Base-by-base conservation (phyloP, 1,284 basidiomycete genomes). In the Sanghuangporus sanghuang region DNA sequence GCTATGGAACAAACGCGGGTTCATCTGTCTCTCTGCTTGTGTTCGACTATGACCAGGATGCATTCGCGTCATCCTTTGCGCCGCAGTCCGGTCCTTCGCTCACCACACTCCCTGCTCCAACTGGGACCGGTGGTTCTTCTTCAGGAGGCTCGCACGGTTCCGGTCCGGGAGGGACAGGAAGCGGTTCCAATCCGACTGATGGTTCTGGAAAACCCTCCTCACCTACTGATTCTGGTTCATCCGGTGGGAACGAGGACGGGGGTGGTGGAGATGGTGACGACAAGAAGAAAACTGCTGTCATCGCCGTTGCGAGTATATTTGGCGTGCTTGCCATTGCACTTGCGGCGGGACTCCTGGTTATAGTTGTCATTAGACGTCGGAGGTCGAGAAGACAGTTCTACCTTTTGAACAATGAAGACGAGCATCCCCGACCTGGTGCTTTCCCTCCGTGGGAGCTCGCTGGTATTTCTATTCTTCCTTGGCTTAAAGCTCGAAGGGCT, bases 271-370 rank as follows among this genome's bases (percentile, higher is more conserved):
- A 35, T 14, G 21, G 21, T 8, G 55, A 36, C 16, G 27, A 27
- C 12, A 63, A 67, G 12, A 75, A 68, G 32, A 73, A 67, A 27
- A 65, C 73, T 7, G 77, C 77, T 0, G 80, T 78, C 7, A 84
- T 90, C 65, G 82, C 80, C 7, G 72, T 90, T 18, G 85, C 86
- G 9, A 78, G 81, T 9, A 73, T 80, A 2, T 76, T 90, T 54
- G 86, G 67, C 39, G 40, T 67, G 11, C 57, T 70, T 27, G 67
- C 64, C 38, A 58, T 67, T 52, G 64, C 66, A 1, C 50, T 68
- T n/a, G 61, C 55, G 38, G 68, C 59, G 36, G 61, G 66, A 52
- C 66, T 68, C 32, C 67, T 67, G 16, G 63, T 70, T 11, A 32
- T 71, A 16, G 69, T 69, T n/a, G 39, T 62, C 53, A 57, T 57